Evolutionary conservation across 257 asterid species (phyloP).

Genomic region (Lycium ferocissimum): DNA sequence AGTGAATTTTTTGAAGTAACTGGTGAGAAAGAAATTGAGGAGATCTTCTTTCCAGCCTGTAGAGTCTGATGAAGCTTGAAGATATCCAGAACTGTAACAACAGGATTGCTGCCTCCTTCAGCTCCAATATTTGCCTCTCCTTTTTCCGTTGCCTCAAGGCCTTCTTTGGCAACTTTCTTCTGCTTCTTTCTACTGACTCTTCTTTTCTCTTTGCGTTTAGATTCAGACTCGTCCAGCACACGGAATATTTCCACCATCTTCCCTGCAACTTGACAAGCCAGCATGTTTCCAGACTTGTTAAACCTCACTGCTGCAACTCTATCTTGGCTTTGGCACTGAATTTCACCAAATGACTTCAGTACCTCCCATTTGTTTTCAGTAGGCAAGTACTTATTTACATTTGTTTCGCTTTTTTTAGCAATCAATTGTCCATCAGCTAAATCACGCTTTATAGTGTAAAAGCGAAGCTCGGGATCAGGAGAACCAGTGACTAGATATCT

Average conservation of each 20-base stretch:
- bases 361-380: constrained; percentile 74
- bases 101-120: constrained; percentile 31
- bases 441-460: too few species aligned
- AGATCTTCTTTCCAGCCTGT: constrained; percentile 76
- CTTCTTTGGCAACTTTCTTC: constrained; percentile 66
- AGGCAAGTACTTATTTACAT: constrained; percentile 40
- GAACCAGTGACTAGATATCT: too few species aligned
- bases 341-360: constrained; percentile 77
- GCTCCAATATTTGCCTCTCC: constrained; percentile 45
- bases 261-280: constrained; percentile 95
- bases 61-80: constrained; percentile 72
- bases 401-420: constrained; percentile 39
- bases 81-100: constrained; percentile 65
- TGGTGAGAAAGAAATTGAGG: constrained; percentile 76
- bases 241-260: constrained; percentile 76
- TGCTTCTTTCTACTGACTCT: constrained; percentile 71
- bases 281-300: constrained; percentile 64
- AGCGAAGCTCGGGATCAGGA: too few species aligned
- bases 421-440: constrained; percentile 31
- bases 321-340: constrained; percentile 79
- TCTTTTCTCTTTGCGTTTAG: constrained; percentile 85
- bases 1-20: constrained; percentile 55
- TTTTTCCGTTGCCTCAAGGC: constrained; percentile 53
- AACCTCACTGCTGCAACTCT: constrained; percentile 79
- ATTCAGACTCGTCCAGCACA: constrained; percentile 81